Percentiles rank a stretch among this genome's conserved stretches.
Evolutionary conservation across 148 eudicot genomes (phyloP).

Genomic region (Vaccinium vitisidaea): DNA sequence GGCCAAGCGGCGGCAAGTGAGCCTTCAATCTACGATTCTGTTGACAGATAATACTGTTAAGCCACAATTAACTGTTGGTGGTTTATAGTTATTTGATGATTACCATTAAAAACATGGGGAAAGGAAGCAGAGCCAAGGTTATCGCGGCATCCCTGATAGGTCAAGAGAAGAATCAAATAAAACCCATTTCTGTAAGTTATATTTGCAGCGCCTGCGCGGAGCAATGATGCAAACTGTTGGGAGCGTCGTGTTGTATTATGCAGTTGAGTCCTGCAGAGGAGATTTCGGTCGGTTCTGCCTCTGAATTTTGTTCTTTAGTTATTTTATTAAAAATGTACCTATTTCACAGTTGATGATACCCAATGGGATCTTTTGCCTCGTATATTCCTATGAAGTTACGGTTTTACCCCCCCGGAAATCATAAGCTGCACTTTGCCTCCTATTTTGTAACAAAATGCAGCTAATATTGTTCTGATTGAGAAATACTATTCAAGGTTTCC

Average conservation of each 20-base stretch:
- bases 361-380: not conserved
- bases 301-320: not conserved
- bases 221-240: not conserved
- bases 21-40: not conserved
- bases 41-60: not conserved
- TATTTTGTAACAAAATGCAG: not conserved
- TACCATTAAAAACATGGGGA: not conserved
- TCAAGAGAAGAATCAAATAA: not conserved
- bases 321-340: not conserved
- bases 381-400: not conserved
- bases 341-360: not conserved
- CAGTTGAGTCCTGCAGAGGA: not conserved
- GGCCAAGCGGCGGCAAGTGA: not conserved
- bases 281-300: not conserved
- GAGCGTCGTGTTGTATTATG: not conserved
- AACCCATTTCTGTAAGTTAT: not conserved
- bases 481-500: not conserved
- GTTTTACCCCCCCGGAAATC: not conserved
- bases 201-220: not conserved
- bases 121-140: conserved; percentile 6
- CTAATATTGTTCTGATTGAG: not conserved
- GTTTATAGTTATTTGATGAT: not conserved
- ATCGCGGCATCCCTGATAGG: not conserved
- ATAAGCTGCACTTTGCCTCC: not conserved
- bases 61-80: not conserved